phyloP scores from a whole-genome alignment of 2,329 filamentous ascomycete species.

The Metarhizium anisopliae region DNA sequence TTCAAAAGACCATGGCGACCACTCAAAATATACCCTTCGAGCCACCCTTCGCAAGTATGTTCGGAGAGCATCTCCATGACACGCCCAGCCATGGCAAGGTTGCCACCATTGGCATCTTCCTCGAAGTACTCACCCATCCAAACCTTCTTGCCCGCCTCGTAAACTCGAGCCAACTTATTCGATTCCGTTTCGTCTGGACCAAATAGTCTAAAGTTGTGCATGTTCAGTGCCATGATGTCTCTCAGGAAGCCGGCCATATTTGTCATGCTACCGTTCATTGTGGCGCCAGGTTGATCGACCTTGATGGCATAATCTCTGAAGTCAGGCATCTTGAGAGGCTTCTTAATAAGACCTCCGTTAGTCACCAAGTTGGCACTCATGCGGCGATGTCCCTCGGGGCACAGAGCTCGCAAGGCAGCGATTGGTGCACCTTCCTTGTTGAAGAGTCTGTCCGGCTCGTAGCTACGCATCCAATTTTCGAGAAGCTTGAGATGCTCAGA shows the following conservation, averaged over 20 bases:
- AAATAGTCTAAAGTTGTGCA: slow-evolving; percentile 63
- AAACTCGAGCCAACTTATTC: slow-evolving; percentile 66
- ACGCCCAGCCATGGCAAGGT: slow-evolving; percentile 56
- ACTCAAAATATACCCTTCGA: slow-evolving; percentile 69
- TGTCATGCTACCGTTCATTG: slow-evolving; percentile 54
- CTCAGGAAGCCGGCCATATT: slow-evolving; percentile 60
- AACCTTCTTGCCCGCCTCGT: slow-evolving; percentile 67
- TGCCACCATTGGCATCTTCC: slow-evolving; percentile 66
- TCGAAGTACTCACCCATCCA: slow-evolving; percentile 74
- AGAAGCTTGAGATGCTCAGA: slow-evolving; percentile 56
- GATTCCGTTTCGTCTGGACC: slow-evolving; percentile 76
- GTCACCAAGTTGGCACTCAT: slow-evolving; percentile 73
- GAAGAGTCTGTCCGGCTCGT: slow-evolving; percentile 66
- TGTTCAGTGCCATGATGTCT: slow-evolving; percentile 58
- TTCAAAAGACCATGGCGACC: slow-evolving; percentile 70
- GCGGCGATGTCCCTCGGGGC: slow-evolving; percentile 54
- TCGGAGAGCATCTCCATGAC: slow-evolving; percentile 84
- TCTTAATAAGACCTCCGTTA: slow-evolving; percentile 60
- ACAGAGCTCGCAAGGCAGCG: slow-evolving; percentile 52
- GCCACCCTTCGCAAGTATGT: slow-evolving; percentile 71
- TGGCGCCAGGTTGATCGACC: slow-evolving; percentile 51
- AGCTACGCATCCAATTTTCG: slow-evolving; percentile 69
- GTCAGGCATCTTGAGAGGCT: slow-evolving; percentile 59
- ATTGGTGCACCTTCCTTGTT: slow-evolving; percentile 54
- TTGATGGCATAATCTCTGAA: slow-evolving; percentile 59